Percentiles rank a stretch among this genome's conserved stretches.
Evolutionary conservation across 2,329 filamentous ascomycete genomes (phyloP).

Genomic region (Cryphonectria parasitica): DNA sequence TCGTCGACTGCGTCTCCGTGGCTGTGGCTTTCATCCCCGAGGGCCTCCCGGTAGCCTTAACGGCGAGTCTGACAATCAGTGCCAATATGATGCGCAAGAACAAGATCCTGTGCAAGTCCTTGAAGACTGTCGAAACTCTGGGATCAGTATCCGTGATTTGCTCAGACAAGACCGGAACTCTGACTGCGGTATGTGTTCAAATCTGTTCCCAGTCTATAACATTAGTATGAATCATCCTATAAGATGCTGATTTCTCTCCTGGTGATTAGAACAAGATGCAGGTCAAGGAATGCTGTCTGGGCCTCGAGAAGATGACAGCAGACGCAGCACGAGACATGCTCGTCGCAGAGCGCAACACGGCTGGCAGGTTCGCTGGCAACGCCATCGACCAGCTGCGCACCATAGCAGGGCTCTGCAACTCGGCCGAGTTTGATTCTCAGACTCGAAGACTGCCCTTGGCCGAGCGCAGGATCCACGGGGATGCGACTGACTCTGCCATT

Average conservation of each 20-base stretch:
- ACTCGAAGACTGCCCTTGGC: slow-evolving; percentile 62
- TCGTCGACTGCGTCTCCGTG: slow-evolving; percentile 73
- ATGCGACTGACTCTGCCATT: slow-evolving; percentile 77
- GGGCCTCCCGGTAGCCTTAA: slow-evolving; percentile 71
- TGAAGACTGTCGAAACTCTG: slow-evolving; percentile 78
- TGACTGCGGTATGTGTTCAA: slow-evolving; percentile 55
- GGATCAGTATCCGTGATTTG: slow-evolving; percentile 75
- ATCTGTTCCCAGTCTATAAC: neutral
- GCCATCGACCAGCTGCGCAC: slow-evolving; percentile 63
- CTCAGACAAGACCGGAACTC: slow-evolving; percentile 76
- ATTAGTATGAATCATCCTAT: too few relatives aligned
- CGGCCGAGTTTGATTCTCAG: slow-evolving; percentile 72
- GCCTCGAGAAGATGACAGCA: slow-evolving; percentile 50
- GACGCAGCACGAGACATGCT: slow-evolving; percentile 53
- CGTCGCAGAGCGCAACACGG: slow-evolving; percentile 34
- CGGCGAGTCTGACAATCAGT: slow-evolving; percentile 73
- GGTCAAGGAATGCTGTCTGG: slow-evolving; percentile 70
- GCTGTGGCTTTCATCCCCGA: slow-evolving; percentile 79
- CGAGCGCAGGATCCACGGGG: slow-evolving; percentile 69
- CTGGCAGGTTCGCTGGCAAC: slow-evolving; percentile 39
- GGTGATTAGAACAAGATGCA: slow-evolving; percentile 68
- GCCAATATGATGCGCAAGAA: slow-evolving; percentile 78
- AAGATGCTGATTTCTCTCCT: neutral
- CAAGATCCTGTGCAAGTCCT: slow-evolving; percentile 77
- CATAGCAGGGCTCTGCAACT: slow-evolving; percentile 71